Evolutionary conservation across 2,329 filamentous ascomycete species (phyloP).

Genomic region (Tolypocladium album): DNA sequence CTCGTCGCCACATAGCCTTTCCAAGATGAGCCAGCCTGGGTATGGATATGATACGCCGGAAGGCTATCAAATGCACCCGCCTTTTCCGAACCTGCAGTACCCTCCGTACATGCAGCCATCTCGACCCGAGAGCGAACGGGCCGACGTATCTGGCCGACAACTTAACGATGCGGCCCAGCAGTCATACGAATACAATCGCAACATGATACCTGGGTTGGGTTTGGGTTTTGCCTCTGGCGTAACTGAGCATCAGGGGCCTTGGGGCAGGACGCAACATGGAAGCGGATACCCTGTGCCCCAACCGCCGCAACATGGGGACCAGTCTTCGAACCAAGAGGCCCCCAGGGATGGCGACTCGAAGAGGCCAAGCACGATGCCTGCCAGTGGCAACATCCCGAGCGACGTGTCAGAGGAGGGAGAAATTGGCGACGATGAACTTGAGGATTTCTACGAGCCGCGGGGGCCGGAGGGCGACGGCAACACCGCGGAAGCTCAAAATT

Average conservation of each 20-base stretch:
- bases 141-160: not conserved
- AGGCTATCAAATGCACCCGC: conserved; percentile 11
- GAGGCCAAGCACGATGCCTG: conserved; percentile 1
- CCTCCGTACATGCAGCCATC: conserved; percentile 5
- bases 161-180: not conserved
- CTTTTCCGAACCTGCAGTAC: conserved; percentile 8
- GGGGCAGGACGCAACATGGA: conserved; percentile 1
- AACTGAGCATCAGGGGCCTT: conserved; percentile 8
- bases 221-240: conserved; percentile 12
- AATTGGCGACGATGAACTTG: conserved; percentile 57
- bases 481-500: not conserved
- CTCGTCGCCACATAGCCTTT: not conserved
- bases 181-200: conserved; percentile 3
- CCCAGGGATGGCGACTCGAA: not conserved
- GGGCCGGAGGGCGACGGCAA: conserved; percentile 4
- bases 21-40: conserved; percentile 18
- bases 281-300: conserved; percentile 1
- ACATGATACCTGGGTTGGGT: conserved; percentile 23
- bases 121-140: conserved; percentile 1
- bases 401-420: conserved; percentile 58
- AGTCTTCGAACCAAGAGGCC: not conserved
- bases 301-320: not conserved
- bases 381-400: conserved; percentile 1
- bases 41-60: conserved; percentile 13
- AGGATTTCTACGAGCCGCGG: conserved; percentile 42